A percentile compares a stretch with the other conserved stretches of the same genome.
These are phyloP conservation scores for Phaeosphaeriaceae sp. DNA, from an alignment of 2,329 filamentous ascomycete species.

Conservation along the genomic window DNA sequence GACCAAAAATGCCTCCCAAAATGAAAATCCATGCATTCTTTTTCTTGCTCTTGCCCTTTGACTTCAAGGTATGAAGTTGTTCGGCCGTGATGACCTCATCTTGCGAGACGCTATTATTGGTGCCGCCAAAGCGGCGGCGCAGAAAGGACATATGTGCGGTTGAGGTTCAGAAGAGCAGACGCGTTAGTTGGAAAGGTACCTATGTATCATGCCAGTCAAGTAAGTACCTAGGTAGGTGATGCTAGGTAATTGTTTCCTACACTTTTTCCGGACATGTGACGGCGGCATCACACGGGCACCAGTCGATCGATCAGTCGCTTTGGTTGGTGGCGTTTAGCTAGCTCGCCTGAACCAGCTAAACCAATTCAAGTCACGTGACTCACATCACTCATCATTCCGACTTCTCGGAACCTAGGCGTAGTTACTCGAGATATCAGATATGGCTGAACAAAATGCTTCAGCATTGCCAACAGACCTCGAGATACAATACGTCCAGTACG, in stretches of 20 bases:
- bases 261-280: slow-evolving; percentile 16
- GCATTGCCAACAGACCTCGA: slow-evolving; percentile 30
- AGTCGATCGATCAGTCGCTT: no score
- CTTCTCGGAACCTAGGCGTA: neutral
- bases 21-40: slow-evolving; percentile 83
- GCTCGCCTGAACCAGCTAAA: no score
- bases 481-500: slow-evolving; percentile 66
- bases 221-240: no score
- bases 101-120: slow-evolving; percentile 26
- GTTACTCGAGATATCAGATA: slow-evolving; percentile 10
- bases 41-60: slow-evolving; percentile 64
- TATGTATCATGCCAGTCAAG: no score
- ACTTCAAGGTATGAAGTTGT: slow-evolving; percentile 57
- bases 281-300: slow-evolving; percentile 6
- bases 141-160: slow-evolving; percentile 44
- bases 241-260: no score
- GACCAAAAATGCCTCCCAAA: slow-evolving; percentile 86
- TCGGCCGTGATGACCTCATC: slow-evolving; percentile 57
- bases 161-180: neutral
- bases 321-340: no score
- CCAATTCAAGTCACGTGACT: no score
- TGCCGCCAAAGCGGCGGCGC: slow-evolving; percentile 46
- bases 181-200: no score
- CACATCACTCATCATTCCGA: no score
- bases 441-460: slow-evolving; percentile 20